These are phyloP conservation scores for Xylaria castorea DNA, from an alignment of 495 filamentous ascomycete genomes.

Conservation along the genomic window DNA sequence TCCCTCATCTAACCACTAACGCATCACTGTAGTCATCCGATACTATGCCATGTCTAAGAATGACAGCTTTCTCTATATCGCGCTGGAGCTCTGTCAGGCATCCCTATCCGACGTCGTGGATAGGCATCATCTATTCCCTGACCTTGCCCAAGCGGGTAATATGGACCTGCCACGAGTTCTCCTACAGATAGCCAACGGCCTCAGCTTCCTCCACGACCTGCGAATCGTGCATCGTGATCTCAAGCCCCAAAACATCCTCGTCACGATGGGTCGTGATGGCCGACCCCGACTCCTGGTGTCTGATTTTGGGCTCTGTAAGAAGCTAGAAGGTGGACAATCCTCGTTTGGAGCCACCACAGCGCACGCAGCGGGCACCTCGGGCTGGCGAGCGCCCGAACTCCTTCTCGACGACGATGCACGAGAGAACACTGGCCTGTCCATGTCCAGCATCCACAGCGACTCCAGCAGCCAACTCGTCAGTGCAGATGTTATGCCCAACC, in stretches of 20 bases:
- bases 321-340: slow-evolving; percentile 92
- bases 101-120: slow-evolving; percentile 89
- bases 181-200: slow-evolving; percentile 83
- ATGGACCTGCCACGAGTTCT: slow-evolving; percentile 69
- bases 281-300: slow-evolving; percentile 85
- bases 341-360: slow-evolving; percentile 94
- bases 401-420: slow-evolving; percentile 76
- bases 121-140: slow-evolving; percentile 58
- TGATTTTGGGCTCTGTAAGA: slow-evolving; percentile 97
- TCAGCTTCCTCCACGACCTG: slow-evolving; percentile 87
- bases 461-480: slow-evolving; percentile 51
- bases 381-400: slow-evolving; percentile 95
- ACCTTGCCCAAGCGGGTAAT: slow-evolving; percentile 60
- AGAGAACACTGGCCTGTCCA: slow-evolving; percentile 40
- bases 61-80: slow-evolving; percentile 93
- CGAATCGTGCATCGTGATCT: slow-evolving; percentile 97
- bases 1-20: slow-evolving; percentile 35
- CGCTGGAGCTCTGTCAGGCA: slow-evolving; percentile 92
- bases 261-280: slow-evolving; percentile 66
- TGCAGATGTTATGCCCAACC: slow-evolving; percentile 60
- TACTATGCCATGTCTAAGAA: slow-evolving; percentile 92
- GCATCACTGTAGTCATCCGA: slow-evolving; percentile 70
- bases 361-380: slow-evolving; percentile 90
- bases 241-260: slow-evolving; percentile 96
- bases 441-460: slow-evolving; percentile 51